Percentiles rank a stretch among this genome's conserved stretches.
Evolutionary conservation across 2,329 filamentous ascomycete species (phyloP).

Genomic region (Aurifilum marmelostoma): DNA sequence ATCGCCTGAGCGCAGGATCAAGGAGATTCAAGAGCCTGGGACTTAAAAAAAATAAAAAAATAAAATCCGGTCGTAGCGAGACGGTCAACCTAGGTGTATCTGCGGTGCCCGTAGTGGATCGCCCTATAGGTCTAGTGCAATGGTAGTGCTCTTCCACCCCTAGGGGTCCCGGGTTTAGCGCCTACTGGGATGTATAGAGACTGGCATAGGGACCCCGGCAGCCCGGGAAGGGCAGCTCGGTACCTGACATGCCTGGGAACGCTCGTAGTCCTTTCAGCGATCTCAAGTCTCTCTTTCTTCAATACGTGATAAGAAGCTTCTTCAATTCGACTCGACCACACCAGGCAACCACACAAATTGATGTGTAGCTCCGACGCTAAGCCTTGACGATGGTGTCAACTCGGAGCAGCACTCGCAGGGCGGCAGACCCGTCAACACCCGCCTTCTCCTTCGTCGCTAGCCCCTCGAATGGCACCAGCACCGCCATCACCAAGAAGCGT

Average conservation of each 20-base stretch:
- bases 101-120: neutral
- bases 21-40: no score
- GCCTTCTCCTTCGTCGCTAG: neutral
- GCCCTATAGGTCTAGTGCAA: neutral
- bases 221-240: neutral
- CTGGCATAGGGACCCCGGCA: neutral
- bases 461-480: slow-evolving; percentile 31
- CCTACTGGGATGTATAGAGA: neutral
- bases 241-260: neutral
- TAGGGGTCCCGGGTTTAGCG: neutral
- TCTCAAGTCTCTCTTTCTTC: no score
- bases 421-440: neutral
- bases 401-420: slow-evolving; percentile 27
- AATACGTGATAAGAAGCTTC: neutral
- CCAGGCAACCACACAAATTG: neutral
- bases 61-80: neutral
- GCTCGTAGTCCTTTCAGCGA: no score
- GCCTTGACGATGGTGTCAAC: slow-evolving; percentile 32
- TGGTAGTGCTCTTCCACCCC: neutral
- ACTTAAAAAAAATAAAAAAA: no score
- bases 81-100: neutral
- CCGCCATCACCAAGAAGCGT: slow-evolving; percentile 44
- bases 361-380: neutral
- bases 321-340: neutral
- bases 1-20: neutral